These are phyloP conservation scores for Alternaria infectoria DNA, from an alignment of 2,329 filamentous ascomycete species.

Conservation along the genomic window DNA sequence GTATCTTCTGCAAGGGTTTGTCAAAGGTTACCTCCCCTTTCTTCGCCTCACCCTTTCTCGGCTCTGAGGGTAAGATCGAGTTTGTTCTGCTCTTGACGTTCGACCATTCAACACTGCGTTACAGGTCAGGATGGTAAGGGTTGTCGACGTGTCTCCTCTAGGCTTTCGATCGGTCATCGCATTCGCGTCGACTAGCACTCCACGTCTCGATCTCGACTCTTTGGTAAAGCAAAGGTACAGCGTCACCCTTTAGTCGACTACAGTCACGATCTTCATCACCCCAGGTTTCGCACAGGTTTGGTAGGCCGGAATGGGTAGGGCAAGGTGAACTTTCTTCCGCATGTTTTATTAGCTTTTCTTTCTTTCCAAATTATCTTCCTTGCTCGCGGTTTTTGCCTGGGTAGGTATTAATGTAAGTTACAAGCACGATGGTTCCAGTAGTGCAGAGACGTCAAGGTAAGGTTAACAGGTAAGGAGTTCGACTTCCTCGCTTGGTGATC, in stretches of 20 bases:
- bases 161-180: neutral
- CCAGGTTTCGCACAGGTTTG: neutral
- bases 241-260: neutral
- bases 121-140: constrained; percentile 36
- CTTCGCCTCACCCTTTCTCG: constrained; percentile 40
- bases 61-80: constrained; percentile 46
- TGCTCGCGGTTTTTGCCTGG: constrained; percentile 2
- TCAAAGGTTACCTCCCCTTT: constrained; percentile 46
- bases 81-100: constrained; percentile 23
- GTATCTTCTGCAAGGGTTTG: constrained; percentile 43
- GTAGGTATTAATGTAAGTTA: constrained; percentile 40
- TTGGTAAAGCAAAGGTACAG: neutral
- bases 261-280: neutral
- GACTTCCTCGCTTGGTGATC: constrained; percentile 37
- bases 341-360: constrained; percentile 23
- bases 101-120: constrained; percentile 19
- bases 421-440: neutral
- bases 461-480: constrained; percentile 37
- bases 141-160: neutral
- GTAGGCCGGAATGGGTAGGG: constrained; percentile 25
- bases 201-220: neutral
- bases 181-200: neutral
- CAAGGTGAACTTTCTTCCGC: constrained; percentile 29
- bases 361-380: constrained; percentile 5
- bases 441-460: constrained; percentile 27